Conservation (phyloP, 192 early-diverging fungal species). For the Backusella sp. region DNA sequence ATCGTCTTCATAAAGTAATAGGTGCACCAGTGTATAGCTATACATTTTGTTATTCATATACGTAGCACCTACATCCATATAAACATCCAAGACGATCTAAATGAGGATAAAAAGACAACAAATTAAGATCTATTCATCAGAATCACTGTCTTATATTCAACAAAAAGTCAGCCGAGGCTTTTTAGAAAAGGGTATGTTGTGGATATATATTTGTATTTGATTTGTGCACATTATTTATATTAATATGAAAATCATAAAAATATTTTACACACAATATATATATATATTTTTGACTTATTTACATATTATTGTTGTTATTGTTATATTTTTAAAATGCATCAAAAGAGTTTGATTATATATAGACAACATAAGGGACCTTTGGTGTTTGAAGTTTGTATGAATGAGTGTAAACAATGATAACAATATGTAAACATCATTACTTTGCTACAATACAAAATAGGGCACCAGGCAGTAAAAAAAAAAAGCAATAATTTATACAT, state of each 20-base stretch:
- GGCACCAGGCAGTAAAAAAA: neutral
- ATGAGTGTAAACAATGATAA: neutral
- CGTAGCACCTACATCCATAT: neutral
- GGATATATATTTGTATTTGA: neutral
- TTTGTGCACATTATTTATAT: constrained; percentile 8
- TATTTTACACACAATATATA: neutral
- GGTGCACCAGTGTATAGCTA: neutral
- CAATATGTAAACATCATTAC: neutral
- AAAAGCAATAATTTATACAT: neutral
- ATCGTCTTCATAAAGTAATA: neutral
- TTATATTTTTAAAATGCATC: neutral
- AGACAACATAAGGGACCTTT: neutral
- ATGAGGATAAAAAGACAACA: neutral
- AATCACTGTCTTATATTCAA: neutral
- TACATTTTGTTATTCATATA: neutral
- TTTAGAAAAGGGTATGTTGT: neutral
- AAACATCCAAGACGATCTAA: neutral
- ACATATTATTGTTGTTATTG: neutral
- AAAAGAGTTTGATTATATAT: neutral
- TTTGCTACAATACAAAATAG: neutral
- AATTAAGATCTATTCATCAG: neutral
- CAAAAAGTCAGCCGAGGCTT: neutral
- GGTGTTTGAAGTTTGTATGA: neutral
- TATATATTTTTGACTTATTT: neutral
- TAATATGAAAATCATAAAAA: neutral